Conservation (phyloP, 2,329 filamentous ascomycete genomes). For the Stachybotrys echinatus region DNA sequence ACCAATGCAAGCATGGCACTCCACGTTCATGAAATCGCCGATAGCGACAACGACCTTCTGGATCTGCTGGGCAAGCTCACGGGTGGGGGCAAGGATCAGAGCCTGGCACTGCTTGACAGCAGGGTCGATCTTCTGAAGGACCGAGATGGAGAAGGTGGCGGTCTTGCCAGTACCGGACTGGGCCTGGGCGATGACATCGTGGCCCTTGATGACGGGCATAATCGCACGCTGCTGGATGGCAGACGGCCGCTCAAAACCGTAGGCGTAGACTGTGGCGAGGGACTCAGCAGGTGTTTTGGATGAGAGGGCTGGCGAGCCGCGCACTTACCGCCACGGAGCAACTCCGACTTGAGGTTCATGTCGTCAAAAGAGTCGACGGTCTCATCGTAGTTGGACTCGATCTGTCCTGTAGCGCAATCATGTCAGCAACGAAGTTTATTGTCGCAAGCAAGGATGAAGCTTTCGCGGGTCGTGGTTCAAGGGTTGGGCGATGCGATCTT, state of each 20-base stretch:
- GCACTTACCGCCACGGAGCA: constrained; percentile 78
- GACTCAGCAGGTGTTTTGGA: background rate
- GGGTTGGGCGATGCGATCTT: constrained; percentile 8
- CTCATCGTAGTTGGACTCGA: constrained; percentile 99
- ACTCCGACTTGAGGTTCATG: constrained; percentile 95
- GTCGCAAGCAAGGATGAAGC: background rate
- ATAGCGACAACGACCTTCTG: constrained; percentile 99
- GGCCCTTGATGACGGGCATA: constrained; percentile 99
- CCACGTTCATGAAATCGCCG: constrained; percentile 98
- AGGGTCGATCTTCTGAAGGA: constrained; percentile 97
- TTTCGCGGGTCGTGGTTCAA: constrained; percentile 3
- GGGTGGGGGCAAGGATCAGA: constrained; percentile 93
- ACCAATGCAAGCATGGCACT: constrained; percentile 99
- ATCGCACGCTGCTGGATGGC: constrained; percentile 99
- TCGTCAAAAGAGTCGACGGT: constrained; percentile 98
- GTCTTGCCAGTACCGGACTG: constrained; percentile 99
- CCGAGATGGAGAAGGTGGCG: constrained; percentile 98
- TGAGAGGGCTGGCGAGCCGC: background rate
- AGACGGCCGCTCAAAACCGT: constrained; percentile 99
- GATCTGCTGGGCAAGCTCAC: constrained; percentile 98
- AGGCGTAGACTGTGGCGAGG: constrained; percentile 71
- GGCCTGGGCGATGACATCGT: constrained; percentile 99
- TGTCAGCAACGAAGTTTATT: constrained; percentile 12
- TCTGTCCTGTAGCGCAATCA: constrained; percentile 65
- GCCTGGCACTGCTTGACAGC: constrained; percentile 96